Conservation (phyloP, 1,139 yeast species). For the Zhuliangozyma blackwelliae region DNA sequence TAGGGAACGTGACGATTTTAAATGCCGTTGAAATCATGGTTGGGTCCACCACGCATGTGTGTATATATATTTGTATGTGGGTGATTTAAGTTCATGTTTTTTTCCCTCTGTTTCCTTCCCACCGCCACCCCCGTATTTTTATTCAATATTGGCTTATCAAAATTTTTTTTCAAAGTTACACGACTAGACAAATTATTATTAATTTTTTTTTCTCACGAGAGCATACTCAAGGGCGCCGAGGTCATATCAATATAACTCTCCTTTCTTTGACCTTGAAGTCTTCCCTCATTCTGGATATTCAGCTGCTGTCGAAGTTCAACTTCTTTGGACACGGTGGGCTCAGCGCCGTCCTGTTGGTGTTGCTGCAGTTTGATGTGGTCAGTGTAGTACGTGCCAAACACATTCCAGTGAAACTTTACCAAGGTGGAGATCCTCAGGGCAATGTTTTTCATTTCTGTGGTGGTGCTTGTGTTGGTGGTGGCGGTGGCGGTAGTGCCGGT, state of each 20-base stretch:
- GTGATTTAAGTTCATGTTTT: neutral
- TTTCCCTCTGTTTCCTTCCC: too few relatives aligned
- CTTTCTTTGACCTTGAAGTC: constrained; percentile 4
- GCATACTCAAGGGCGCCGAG: constrained; percentile 11
- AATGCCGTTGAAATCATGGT: too few relatives aligned
- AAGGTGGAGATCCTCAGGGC: constrained; percentile 53
- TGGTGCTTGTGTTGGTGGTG: neutral
- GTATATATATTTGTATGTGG: neutral
- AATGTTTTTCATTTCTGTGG: constrained; percentile 44
- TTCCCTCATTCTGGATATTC: constrained; percentile 1
- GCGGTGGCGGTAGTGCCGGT: neutral
- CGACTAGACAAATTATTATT: too few relatives aligned
- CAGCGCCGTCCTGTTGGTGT: constrained; percentile 1
- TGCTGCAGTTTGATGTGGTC: constrained; percentile 10
- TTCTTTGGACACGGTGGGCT: neutral
- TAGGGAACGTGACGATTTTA: constrained; percentile 5
- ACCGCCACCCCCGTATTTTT: too few relatives aligned
- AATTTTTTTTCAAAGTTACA: too few relatives aligned
- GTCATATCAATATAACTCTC: neutral
- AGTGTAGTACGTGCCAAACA: constrained; percentile 55
- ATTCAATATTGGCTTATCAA: too few relatives aligned
- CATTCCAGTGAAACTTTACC: constrained; percentile 69
- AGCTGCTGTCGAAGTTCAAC: too few relatives aligned
- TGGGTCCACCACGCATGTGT: neutral
- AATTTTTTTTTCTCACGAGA: constrained; percentile 7